Percentiles rank a stretch among this genome's conserved stretches.
Evolutionary conservation across 169 alveolate species (phyloP).

Genomic region (Plasmodium berghei): DNA sequence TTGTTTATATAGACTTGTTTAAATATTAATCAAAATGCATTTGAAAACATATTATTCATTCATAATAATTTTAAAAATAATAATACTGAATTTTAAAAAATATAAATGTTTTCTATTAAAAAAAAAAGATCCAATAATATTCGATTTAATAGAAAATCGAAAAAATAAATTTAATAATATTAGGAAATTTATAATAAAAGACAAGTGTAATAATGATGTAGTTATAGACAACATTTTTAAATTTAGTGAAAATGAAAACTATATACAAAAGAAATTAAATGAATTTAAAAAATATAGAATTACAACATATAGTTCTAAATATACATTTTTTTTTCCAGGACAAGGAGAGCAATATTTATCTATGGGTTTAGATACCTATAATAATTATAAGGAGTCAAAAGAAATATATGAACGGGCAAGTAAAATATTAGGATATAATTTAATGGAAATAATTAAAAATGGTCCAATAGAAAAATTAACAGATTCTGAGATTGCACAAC

Average conservation of each 20-base stretch:
- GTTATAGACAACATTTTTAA: conserved; percentile 22
- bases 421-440: conserved; percentile 76
- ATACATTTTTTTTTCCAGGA: conserved; percentile 82
- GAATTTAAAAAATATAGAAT: conserved; percentile 71
- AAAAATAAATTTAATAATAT: background rate
- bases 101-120: conserved; percentile 20
- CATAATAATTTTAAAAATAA: conserved; percentile 10
- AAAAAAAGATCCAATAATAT: background rate
- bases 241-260: conserved; percentile 62
- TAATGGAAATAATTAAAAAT: conserved; percentile 76
- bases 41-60: background rate
- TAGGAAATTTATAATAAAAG: background rate
- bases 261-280: conserved; percentile 44
- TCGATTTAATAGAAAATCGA: conserved; percentile 2
- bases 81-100: conserved; percentile 18
- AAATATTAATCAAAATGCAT: conserved; percentile 3
- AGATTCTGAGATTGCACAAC: conserved; percentile 79
- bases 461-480: conserved; percentile 80
- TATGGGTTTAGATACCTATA: conserved; percentile 78
- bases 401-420: conserved; percentile 77
- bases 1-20: too few relatives aligned
- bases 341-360: conserved; percentile 82
- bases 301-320: conserved; percentile 45
- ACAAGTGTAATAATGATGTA: background rate
- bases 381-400: conserved; percentile 59